Evolutionary conservation across 148 eudicot species (phyloP).

Genomic region (Camellia lanceoleosa): DNA sequence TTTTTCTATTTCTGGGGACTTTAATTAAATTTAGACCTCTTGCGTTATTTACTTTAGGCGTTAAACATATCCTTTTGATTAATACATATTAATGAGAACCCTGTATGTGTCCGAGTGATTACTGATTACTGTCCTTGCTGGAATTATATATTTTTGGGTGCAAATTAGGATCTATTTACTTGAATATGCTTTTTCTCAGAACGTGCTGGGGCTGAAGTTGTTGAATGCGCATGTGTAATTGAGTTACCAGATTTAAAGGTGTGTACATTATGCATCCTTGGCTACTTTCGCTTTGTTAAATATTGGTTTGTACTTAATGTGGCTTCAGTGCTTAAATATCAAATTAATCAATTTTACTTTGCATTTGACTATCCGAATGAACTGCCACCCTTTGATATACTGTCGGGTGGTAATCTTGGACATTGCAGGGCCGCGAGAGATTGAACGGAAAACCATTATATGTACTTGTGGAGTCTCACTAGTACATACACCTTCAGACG

Average conservation of each 20-base stretch:
- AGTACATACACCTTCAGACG: constrained; percentile 17
- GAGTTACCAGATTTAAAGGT: constrained; percentile 89
- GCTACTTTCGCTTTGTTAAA: neutral
- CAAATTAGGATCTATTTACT: constrained; percentile 6
- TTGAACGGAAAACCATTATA: constrained; percentile 81
- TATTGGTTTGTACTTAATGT: neutral
- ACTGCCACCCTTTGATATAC: neutral
- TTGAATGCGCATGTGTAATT: constrained; percentile 84
- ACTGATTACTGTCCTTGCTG: neutral
- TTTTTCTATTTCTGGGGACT: neutral
- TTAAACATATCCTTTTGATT: neutral
- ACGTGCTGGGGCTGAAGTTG: constrained; percentile 88
- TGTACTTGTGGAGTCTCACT: constrained; percentile 78
- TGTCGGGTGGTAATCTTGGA: neutral
- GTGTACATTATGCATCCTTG: neutral
- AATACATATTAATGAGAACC: neutral
- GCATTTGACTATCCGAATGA: neutral
- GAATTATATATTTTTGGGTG: neutral
- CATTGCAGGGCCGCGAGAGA: constrained; percentile 66
- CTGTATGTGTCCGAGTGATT: neutral
- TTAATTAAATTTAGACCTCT: neutral
- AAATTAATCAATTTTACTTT: neutral
- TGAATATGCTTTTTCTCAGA: constrained; percentile 37
- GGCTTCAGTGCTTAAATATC: neutral
- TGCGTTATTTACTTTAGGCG: neutral